phyloP scores from a whole-genome alignment of 768 basidiomycete species.

The Serendipita vermifera region DNA sequence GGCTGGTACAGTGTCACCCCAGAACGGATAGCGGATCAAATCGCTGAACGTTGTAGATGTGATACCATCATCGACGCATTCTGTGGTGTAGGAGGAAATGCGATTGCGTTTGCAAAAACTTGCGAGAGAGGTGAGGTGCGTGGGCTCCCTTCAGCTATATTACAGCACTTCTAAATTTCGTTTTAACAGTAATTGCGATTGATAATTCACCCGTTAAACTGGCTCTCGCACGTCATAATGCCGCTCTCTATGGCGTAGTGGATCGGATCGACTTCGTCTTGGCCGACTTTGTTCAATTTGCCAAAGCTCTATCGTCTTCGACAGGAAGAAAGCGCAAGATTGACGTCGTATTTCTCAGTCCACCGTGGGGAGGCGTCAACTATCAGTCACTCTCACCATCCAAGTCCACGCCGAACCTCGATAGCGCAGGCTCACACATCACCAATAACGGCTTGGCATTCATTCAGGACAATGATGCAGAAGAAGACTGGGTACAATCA shows the following conservation, averaged over 20 bases:
- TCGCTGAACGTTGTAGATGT: conserved; percentile 83
- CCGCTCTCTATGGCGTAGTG: conserved; percentile 83
- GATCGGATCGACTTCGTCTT: conserved; percentile 92
- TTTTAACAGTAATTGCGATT: conserved; percentile 70
- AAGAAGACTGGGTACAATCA: neutral
- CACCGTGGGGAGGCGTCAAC: conserved; percentile 87
- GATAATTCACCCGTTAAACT: conserved; percentile 78
- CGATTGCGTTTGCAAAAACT: conserved; percentile 92
- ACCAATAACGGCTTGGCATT: neutral
- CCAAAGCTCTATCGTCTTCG: conserved; percentile 30
- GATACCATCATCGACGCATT: conserved; percentile 84
- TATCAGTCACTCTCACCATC: conserved; percentile 37
- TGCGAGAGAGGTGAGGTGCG: conserved; percentile 72
- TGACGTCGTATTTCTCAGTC: conserved; percentile 85
- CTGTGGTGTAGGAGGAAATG: conserved; percentile 95
- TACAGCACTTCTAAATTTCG: neutral
- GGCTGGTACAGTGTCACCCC: conserved; percentile 99
- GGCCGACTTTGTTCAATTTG: conserved; percentile 74
- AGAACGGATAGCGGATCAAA: conserved; percentile 80
- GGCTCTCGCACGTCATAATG: conserved; percentile 86
- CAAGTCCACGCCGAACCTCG: conserved; percentile 14
- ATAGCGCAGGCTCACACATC: no score
- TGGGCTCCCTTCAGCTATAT: neutral
- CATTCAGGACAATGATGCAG: conserved; percentile 7
- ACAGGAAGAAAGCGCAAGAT: conserved; percentile 43